Base-by-base conservation (phyloP, 305 asterid genomes). In the Fraxinus platypoda region DNA sequence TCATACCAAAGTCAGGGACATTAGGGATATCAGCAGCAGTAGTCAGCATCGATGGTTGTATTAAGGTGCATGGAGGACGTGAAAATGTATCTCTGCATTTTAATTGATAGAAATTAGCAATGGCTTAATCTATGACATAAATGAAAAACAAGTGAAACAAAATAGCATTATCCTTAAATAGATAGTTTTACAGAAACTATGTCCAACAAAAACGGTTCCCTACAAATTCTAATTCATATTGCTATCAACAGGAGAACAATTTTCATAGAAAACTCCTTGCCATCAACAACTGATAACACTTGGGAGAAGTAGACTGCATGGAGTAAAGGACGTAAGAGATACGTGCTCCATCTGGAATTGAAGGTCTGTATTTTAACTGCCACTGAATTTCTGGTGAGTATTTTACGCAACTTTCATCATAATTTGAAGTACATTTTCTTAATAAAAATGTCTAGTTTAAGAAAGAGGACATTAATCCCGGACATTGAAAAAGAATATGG, bases 21-120 rank as follows among this genome's bases (percentile, higher is more conserved):
- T 81, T 84, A 79, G 87, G 34, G 78, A 33, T 71, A 85, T 92
- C 91, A 46, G 73, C 90, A 31, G 93, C 76, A 78, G 92, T 83
- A 84, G 90, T 86, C 78, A 82, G 90, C 97, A 93, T 91, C 57
- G 94, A 88, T 28, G 99, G 99, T 79, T 94, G 99, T 83, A 93
- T 87, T 86, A 97, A 89, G 86, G 99, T 89, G 90, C 98, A 93
- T 28, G 97, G 95, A 81, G 98, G 97, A 78, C 88, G 96, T 70
- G 97, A 90, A 91, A 91, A 97, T 19, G 98, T 94, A 88, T 97
- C 99, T 90, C 99, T 97, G 97, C 85, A 89, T 86, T 84, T 82
- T 43, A 83, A 79, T 81, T 83, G 78, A 76, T 38, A 57, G 76
- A 26, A 77, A 52, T 71, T 66, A 79, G 79, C 68, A 80, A 80